Evolutionary conservation across 306 rosid species (phyloP).

Genomic region (Begonia masoniana): DNA sequence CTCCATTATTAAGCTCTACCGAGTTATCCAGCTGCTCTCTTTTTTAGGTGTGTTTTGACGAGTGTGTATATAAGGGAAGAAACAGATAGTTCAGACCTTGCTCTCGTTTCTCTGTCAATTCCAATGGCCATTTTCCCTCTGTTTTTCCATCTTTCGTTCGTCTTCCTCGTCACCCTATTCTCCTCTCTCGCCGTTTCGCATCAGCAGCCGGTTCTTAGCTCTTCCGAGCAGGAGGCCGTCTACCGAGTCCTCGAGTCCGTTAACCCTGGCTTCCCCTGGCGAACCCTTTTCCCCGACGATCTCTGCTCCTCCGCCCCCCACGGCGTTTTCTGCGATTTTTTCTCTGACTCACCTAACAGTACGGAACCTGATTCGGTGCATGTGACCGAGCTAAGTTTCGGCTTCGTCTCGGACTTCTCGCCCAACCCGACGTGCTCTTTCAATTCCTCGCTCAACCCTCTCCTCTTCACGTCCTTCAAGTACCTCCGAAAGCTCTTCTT

Average conservation of each 20-base stretch:
- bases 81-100: background rate
- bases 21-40: background rate
- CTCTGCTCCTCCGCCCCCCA: conserved; percentile 56
- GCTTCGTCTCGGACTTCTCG: conserved; percentile 51
- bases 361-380: conserved; percentile 19
- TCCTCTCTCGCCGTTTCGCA: conserved; percentile 12
- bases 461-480: conserved; percentile 41
- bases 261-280: conserved; percentile 62
- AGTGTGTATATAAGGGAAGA: too few species aligned
- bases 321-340: conserved; percentile 50
- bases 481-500: conserved; percentile 66
- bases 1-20: background rate
- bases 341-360: conserved; percentile 4
- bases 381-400: conserved; percentile 54
- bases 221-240: conserved; percentile 35
- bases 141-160: conserved; percentile 2
- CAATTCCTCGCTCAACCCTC: conserved; percentile 38
- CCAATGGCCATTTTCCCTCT: conserved; percentile 23
- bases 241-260: conserved; percentile 41
- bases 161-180: conserved; percentile 12
- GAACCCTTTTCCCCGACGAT: conserved; percentile 41
- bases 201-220: conserved; percentile 29
- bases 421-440: conserved; percentile 63
- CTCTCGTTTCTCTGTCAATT: background rate
- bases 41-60: background rate